A percentile compares a stretch with the other conserved stretches of the same genome.
These are phyloP conservation scores for Termitomyces bulborhizus DNA, from an alignment of 768 basidiomycete genomes.

Conservation along the genomic window DNA sequence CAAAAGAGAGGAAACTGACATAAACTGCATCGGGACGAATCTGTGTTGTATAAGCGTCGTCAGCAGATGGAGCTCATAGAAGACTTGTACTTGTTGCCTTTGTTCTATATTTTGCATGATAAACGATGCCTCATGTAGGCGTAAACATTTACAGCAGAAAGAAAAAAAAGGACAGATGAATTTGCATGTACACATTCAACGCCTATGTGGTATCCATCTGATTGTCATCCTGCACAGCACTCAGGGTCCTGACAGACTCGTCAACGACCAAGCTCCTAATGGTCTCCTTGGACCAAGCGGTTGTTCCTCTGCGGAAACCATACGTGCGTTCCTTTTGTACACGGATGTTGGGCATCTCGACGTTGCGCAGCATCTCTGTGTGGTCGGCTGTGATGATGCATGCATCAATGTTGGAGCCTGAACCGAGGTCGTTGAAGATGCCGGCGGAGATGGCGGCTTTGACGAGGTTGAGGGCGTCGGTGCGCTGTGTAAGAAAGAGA, in stretches of 20 bases:
- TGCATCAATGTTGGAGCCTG: slow-evolving; percentile 97
- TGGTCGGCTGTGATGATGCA: slow-evolving; percentile 85
- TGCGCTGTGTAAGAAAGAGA: slow-evolving; percentile 47
- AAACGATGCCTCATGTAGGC: no score
- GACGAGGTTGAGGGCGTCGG: slow-evolving; percentile 78
- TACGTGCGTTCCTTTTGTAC: slow-evolving; percentile 70
- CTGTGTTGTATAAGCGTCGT: no score
- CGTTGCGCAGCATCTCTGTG: slow-evolving; percentile 93
- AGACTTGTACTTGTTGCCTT: no score
- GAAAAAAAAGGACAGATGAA: no score
- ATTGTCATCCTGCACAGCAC: slow-evolving; percentile 33
- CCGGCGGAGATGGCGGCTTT: slow-evolving; percentile 86
- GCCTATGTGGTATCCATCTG: slow-evolving; percentile 75
- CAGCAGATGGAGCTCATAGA: no score
- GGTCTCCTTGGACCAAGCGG: slow-evolving; percentile 80
- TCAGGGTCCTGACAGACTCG: slow-evolving; percentile 47
- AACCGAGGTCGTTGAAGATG: slow-evolving; percentile 99
- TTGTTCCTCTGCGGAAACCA: slow-evolving; percentile 80
- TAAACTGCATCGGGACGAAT: no score
- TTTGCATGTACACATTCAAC: no score
- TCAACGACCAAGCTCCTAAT: slow-evolving; percentile 66
- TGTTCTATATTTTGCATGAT: no score
- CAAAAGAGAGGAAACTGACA: no score
- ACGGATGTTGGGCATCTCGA: slow-evolving; percentile 85
- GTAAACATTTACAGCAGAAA: no score